A percentile compares a stretch with the other conserved stretches of the same genome.
These are phyloP conservation scores for Mrakia gelida DNA, from an alignment of 768 basidiomycete species.

Conservation along the genomic window DNA sequence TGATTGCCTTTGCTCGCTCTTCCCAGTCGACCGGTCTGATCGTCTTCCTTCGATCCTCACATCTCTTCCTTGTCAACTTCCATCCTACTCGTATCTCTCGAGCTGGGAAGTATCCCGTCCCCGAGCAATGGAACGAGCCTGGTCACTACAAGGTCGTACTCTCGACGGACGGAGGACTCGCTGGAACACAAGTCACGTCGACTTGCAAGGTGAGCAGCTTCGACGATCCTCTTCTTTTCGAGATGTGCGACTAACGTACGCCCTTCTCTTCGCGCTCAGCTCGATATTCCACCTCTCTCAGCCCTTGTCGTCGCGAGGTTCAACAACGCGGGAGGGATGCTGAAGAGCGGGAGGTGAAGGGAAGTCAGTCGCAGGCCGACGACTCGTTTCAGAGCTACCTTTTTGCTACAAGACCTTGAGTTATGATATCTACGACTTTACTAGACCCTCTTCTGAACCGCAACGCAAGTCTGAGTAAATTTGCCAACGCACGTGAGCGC, in stretches of 20 bases:
- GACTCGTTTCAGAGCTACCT: no score
- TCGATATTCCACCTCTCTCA: background rate
- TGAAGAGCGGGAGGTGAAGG: no score
- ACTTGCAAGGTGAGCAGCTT: background rate
- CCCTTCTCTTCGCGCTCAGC: background rate
- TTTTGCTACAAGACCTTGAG: no score
- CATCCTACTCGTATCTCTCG: background rate
- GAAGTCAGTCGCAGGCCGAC: no score
- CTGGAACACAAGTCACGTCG: background rate
- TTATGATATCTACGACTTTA: no score
- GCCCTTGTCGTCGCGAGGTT: conserved; percentile 11
- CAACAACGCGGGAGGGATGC: background rate
- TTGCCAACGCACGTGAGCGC: no score
- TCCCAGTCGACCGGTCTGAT: conserved; percentile 17
- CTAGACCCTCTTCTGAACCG: no score
- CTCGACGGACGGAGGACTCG: conserved; percentile 4
- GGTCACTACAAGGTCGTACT: conserved; percentile 15
- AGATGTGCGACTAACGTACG: background rate
- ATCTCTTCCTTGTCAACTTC: conserved; percentile 33
- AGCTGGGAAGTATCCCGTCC: background rate
- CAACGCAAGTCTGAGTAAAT: no score
- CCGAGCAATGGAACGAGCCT: background rate
- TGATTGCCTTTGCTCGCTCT: background rate
- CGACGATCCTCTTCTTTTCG: background rate
- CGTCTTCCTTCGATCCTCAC: conserved; percentile 23